Percentiles rank a stretch among this genome's conserved stretches.
Conservation (phyloP, 768 basidiomycete species). For the Leucosporidium creatinivorum region DNA sequence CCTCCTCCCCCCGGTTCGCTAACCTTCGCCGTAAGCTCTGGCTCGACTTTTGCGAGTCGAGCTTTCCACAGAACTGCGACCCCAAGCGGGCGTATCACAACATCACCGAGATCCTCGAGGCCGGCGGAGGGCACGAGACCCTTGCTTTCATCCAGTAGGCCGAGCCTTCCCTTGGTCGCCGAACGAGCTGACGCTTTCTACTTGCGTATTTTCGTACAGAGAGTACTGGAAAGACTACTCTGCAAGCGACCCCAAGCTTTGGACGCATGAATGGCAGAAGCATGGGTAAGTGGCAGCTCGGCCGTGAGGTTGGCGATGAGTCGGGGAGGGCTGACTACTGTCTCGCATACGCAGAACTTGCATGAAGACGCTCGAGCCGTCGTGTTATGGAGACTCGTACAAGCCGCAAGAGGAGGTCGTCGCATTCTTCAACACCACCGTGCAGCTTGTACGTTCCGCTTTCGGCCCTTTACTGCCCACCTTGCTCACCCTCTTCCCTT, state of each 20-base stretch:
- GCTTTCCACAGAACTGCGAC: background rate
- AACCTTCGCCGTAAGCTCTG: background rate
- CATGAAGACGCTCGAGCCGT: slow-evolving; percentile 37
- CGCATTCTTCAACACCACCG: slow-evolving; percentile 31
- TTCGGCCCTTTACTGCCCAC: no score
- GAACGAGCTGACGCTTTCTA: background rate
- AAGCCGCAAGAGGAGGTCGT: slow-evolving; percentile 35
- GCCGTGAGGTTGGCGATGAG: no score
- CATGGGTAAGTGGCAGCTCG: no score
- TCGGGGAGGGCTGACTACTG: no score
- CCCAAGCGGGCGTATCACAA: background rate
- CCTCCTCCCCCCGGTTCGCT: no score
- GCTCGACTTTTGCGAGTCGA: background rate
- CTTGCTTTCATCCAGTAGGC: background rate
- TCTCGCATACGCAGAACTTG: slow-evolving; percentile 30
- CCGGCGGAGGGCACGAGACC: no score
- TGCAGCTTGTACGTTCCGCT: no score
- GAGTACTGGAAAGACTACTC: background rate
- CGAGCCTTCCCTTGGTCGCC: background rate
- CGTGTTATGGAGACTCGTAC: slow-evolving; percentile 34
- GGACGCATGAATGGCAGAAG: background rate
- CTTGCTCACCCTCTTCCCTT: no score
- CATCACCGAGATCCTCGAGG: background rate
- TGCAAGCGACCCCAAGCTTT: background rate
- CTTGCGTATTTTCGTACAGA: background rate